Conservation (phyloP, 345 rosid genomes). For the Acer yangbiense region DNA sequence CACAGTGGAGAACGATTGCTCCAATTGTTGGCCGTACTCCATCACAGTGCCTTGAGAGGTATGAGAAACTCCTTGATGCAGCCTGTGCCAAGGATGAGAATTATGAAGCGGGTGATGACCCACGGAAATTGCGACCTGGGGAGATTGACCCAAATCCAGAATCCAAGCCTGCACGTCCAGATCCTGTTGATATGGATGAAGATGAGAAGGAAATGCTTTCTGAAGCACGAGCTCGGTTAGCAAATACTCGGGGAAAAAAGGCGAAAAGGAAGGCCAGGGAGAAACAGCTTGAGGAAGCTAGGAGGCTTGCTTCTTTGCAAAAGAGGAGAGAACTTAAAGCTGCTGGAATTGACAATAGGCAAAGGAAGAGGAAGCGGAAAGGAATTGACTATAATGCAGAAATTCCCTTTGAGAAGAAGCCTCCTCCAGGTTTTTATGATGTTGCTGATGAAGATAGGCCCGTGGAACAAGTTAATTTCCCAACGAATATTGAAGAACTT, state of each 20-base stretch:
- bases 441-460: constrained; percentile 87
- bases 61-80: constrained; percentile 96
- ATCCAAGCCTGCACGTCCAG: constrained; percentile 98
- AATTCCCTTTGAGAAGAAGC: constrained; percentile 96
- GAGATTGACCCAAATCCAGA: constrained; percentile 99
- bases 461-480: constrained; percentile 76
- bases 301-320: constrained; percentile 99
- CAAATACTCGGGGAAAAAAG: constrained; percentile 96
- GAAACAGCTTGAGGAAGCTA: constrained; percentile 97
- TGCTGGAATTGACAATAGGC: constrained; percentile 88
- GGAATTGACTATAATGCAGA: constrained; percentile 98
- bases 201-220: constrained; percentile 99
- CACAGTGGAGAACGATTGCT: constrained; percentile 99
- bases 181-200: constrained; percentile 99
- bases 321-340: constrained; percentile 98
- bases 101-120: constrained; percentile 95
- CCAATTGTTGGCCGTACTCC: constrained; percentile 99
- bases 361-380: constrained; percentile 83
- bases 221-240: constrained; percentile 95
- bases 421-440: constrained; percentile 93
- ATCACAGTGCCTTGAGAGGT: constrained; percentile 96
- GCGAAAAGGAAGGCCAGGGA: constrained; percentile 99
- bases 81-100: constrained; percentile 97
- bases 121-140: constrained; percentile 94
- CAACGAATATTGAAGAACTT: constrained; percentile 91